These are phyloP conservation scores for Kandelia obovata DNA, from an alignment of 345 rosid genomes.

Conservation along the genomic window DNA sequence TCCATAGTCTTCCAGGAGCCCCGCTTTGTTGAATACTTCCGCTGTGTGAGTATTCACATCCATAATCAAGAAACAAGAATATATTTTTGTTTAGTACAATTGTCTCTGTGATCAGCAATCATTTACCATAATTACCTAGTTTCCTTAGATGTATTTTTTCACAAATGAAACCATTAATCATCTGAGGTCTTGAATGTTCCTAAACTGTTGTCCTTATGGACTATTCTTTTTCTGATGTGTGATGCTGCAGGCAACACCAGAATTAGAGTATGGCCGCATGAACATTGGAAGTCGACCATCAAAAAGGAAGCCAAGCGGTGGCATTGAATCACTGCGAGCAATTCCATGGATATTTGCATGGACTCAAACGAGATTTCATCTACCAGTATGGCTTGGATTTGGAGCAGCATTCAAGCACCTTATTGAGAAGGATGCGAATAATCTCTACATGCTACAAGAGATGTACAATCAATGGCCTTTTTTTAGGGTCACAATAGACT, in stretches of 20 bases:
- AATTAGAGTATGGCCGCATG: constrained; percentile 95
- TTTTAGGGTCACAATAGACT: constrained; percentile 88
- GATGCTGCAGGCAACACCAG: constrained; percentile 77
- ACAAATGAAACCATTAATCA: neutral
- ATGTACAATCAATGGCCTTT: constrained; percentile 95
- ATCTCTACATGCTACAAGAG: constrained; percentile 72
- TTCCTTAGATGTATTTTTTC: too few relatives aligned
- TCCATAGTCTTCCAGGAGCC: constrained; percentile 89
- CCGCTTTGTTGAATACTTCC: constrained; percentile 93
- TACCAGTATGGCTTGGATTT: constrained; percentile 96
- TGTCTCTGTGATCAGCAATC: neutral
- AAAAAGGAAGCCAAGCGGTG: constrained; percentile 94
- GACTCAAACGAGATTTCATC: constrained; percentile 96
- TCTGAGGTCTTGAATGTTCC: neutral
- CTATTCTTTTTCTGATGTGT: neutral
- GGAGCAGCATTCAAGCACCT: constrained; percentile 81
- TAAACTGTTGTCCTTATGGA: neutral
- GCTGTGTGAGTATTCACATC: constrained; percentile 56
- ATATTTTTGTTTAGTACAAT: neutral
- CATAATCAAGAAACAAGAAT: neutral
- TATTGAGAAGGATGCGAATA: constrained; percentile 60
- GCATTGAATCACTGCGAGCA: constrained; percentile 90
- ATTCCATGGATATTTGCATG: constrained; percentile 99
- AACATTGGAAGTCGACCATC: constrained; percentile 98
- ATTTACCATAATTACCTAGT: too few relatives aligned